These are phyloP conservation scores for Hypoxylon rickii DNA, from an alignment of 495 filamentous ascomycete genomes.

Conservation along the genomic window DNA sequence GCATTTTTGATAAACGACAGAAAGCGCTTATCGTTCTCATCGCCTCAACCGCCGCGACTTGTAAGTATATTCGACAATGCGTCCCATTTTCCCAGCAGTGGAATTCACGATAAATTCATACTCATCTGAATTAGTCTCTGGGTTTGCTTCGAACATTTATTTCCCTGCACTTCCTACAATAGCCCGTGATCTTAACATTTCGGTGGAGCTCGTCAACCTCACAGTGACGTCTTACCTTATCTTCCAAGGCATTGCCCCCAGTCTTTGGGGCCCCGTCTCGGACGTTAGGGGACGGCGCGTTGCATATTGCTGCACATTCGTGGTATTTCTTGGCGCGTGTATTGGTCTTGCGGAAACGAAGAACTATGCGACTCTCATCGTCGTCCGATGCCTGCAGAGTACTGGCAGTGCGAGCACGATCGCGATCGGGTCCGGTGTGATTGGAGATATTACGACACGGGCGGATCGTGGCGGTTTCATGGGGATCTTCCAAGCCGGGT, in stretches of 20 bases:
- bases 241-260: slow-evolving; percentile 57
- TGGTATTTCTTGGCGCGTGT: slow-evolving; percentile 53
- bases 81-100: no score
- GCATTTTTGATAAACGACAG: slow-evolving; percentile 53
- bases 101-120: slow-evolving; percentile 1
- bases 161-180: slow-evolving; percentile 56
- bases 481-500: slow-evolving; percentile 57
- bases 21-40: slow-evolving; percentile 52
- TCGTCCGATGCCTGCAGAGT: slow-evolving; percentile 56
- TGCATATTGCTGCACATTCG: slow-evolving; percentile 51
- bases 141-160: slow-evolving; percentile 60
- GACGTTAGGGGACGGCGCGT: slow-evolving; percentile 55
- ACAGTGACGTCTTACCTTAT: slow-evolving; percentile 59
- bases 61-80: slow-evolving; percentile 26
- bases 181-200: slow-evolving; percentile 47
- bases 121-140: slow-evolving; percentile 46
- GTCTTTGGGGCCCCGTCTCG: slow-evolving; percentile 55
- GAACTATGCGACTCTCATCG: slow-evolving; percentile 52
- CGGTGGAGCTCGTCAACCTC: slow-evolving; percentile 51
- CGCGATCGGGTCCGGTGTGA: slow-evolving; percentile 60
- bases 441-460: slow-evolving; percentile 59
- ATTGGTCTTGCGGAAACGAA: slow-evolving; percentile 53
- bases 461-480: slow-evolving; percentile 60
- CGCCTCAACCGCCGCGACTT: slow-evolving; percentile 56
- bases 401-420: slow-evolving; percentile 58